These are phyloP conservation scores for Aspergillus nidulans DNA, from an alignment of 495 filamentous ascomycete genomes.

Conservation along the genomic window DNA sequence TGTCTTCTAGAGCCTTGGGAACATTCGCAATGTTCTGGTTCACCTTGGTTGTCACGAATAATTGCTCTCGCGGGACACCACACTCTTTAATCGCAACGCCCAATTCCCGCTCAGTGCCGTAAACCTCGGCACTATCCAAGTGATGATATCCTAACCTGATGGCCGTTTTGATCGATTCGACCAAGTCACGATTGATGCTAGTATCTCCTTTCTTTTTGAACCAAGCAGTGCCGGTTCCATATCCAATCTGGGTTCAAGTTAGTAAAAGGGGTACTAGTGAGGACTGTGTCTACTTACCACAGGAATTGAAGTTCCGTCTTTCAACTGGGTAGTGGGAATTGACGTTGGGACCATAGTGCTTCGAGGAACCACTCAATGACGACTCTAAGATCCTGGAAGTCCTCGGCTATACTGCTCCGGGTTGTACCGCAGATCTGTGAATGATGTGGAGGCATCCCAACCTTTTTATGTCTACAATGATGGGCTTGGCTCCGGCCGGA, in stretches of 20 bases:
- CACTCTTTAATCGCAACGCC: constrained; percentile 69
- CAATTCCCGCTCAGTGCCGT: constrained; percentile 74
- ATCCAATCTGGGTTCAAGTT: constrained; percentile 49
- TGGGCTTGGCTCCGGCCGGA: background rate
- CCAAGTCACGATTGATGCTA: constrained; percentile 32
- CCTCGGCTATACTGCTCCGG: background rate
- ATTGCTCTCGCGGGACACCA: constrained; percentile 58
- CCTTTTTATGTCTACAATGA: background rate
- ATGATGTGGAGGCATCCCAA: background rate
- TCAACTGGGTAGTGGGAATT: constrained; percentile 56
- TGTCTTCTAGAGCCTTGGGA: constrained; percentile 59
- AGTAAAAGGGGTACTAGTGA: background rate
- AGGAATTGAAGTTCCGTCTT: constrained; percentile 70
- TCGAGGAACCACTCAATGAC: background rate
- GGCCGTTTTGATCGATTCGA: constrained; percentile 62
- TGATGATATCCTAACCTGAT: constrained; percentile 69
- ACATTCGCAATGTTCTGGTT: constrained; percentile 56
- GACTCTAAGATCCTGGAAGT: background rate
- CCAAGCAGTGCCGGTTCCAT: constrained; percentile 65
- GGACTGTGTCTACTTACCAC: constrained; percentile 45
- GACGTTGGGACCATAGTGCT: constrained; percentile 4
- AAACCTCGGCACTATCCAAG: constrained; percentile 78
- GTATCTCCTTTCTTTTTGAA: constrained; percentile 45
- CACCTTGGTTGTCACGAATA: constrained; percentile 77
- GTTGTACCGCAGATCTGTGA: background rate